A percentile compares a stretch with the other conserved stretches of the same genome.
phyloP scores from a whole-genome alignment of 192 early-diverging fungal species.

The Podila horticola region DNA sequence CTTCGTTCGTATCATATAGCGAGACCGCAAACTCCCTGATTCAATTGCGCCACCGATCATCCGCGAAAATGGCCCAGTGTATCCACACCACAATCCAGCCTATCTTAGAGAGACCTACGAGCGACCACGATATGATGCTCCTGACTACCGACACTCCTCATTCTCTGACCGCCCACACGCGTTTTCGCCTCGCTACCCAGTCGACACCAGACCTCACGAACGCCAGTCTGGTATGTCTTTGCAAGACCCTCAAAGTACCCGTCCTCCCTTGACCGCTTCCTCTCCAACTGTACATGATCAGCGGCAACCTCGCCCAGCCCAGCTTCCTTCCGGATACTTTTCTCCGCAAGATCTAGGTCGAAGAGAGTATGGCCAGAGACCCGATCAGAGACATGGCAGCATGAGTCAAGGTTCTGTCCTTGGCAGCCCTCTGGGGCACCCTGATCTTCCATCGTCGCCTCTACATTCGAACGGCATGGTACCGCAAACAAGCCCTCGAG shows the following conservation, averaged over 20 bases:
- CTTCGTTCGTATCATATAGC: background rate
- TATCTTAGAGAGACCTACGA: background rate
- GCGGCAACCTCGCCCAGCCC: background rate
- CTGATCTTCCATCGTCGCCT: background rate
- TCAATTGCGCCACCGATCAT: no score
- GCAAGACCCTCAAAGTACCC: background rate
- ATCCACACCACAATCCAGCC: background rate
- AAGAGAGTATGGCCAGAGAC: constrained; percentile 4
- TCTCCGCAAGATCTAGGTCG: background rate
- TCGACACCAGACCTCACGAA: background rate
- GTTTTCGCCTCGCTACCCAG: background rate
- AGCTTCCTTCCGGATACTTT: background rate
- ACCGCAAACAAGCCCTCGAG: background rate
- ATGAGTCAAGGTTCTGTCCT: background rate
- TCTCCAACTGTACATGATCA: background rate
- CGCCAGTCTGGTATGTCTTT: background rate
- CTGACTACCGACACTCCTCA: background rate
- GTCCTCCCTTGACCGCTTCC: background rate
- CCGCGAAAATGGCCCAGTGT: background rate
- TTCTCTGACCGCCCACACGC: background rate
- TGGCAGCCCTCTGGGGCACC: background rate
- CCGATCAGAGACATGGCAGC: background rate
- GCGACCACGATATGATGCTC: background rate
- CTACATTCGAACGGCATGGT: background rate
- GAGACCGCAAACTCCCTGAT: no score